Evolutionary conservation across 768 basidiomycete species (phyloP), one percentile per base, ranked within the genome.

Genomic region (Cystoderma amianthinum): DNA sequence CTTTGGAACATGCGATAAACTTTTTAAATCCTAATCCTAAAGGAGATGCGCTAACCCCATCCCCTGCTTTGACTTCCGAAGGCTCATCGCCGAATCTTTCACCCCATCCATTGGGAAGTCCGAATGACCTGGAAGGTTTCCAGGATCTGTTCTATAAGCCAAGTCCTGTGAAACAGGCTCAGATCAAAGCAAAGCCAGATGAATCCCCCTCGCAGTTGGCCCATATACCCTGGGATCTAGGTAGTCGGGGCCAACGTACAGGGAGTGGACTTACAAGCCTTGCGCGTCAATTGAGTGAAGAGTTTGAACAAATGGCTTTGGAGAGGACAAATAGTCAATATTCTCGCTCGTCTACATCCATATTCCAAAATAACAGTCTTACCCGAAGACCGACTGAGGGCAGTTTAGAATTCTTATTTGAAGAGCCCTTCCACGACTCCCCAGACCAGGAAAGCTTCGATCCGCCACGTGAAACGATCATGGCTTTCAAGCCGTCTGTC

Each of bases 71-170:
- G 5, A 53, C 46, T 20, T 61, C 59, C 2, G 54, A 53, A 10
- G 60, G 53, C 23, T 63, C 64, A 20, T 67, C 64, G 46, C 73
- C 53, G 43, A 65, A 54, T 48, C 66, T 55, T 52, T 67, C 70
- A 9, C 76, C 77, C 18, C 72, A 71, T n/a, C 71, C 71, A 2
- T 60, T 85, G 24, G 74, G 76, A 7, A 71, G 67, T 42, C 69
- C 73, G 0, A 80, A 82, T 42, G 83, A 87, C 47, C 65, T 87
- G 5, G 82, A 85, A n/a, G 68, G 74, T 9, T 88, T 83, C 64
- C 76, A 74, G 25, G 82, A 87, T 51, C 64, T 89, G 5, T 88
- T 88, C 59, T 87, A 82, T 55, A 67, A 64, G 32, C 82, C 82
- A 4, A 56, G 49, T 39, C 45, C 49, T 44, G 44, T 45, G 34